These are phyloP conservation scores for Tephrocybe sp. DNA, from an alignment of 768 basidiomycete genomes.

Conservation along the genomic window DNA sequence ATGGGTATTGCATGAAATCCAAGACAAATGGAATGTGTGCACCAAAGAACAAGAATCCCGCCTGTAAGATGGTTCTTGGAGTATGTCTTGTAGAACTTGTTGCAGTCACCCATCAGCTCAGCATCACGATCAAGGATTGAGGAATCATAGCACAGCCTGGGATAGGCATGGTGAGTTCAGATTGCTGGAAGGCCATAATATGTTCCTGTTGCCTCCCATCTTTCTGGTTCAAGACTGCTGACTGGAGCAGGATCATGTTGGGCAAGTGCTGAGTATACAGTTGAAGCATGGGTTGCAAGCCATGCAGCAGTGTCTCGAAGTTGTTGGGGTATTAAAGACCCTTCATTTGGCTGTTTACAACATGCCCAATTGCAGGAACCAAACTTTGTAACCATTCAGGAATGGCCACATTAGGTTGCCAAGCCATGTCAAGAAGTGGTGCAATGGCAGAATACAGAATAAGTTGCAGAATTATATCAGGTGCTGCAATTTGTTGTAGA, in stretches of 20 bases:
- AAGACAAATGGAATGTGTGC: conserved; percentile 31
- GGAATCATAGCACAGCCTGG: not conserved
- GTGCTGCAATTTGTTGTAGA: not conserved
- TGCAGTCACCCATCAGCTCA: conserved; percentile 9
- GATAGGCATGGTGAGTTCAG: not conserved
- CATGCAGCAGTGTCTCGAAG: not conserved
- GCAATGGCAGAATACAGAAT: not conserved
- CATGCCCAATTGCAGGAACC: not conserved
- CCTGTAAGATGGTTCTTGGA: conserved; percentile 20
- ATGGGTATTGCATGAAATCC: conserved; percentile 35
- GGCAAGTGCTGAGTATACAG: not conserved
- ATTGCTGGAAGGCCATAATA: conserved; percentile 6
- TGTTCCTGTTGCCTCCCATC: conserved; percentile 1
- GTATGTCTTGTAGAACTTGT: conserved; percentile 2
- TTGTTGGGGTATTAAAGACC: not conserved
- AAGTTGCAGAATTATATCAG: conserved; percentile 1
- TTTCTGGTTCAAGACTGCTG: not conserved
- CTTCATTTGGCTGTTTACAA: conserved; percentile 1
- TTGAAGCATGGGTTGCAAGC: not conserved
- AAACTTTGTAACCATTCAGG: conserved; percentile 3
- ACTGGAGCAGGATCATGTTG: conserved; percentile 1
- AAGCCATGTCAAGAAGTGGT: not conserved
- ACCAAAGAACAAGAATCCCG: conserved; percentile 32
- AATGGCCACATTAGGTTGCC: not conserved
- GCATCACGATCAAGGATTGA: not conserved